These are phyloP conservation scores for Luvunga scandens DNA, from an alignment of 345 rosid species.

Conservation along the genomic window DNA sequence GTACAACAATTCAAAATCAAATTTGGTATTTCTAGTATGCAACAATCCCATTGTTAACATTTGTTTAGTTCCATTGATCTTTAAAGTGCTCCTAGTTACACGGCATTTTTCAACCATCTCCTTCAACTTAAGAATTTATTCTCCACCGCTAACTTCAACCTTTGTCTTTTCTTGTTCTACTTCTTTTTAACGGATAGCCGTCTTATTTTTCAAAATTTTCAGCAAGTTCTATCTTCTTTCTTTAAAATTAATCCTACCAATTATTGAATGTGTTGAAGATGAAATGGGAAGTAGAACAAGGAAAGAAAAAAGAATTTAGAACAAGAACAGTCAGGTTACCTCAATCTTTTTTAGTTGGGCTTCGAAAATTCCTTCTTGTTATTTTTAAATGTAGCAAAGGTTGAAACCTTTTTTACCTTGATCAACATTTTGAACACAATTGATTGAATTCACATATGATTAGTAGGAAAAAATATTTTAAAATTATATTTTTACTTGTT, in stretches of 20 bases:
- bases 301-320: neutral
- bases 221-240: slow-evolving; percentile 68
- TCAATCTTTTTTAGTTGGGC: slow-evolving; percentile 69
- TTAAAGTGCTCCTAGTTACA: slow-evolving; percentile 32
- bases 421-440: slow-evolving; percentile 10
- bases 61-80: too few relatives aligned
- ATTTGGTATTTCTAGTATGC: too few relatives aligned
- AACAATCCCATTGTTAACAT: too few relatives aligned
- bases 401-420: slow-evolving; percentile 58
- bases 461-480: neutral
- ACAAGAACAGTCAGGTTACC: slow-evolving; percentile 30
- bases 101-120: slow-evolving; percentile 78
- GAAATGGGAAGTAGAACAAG: neutral
- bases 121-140: slow-evolving; percentile 77
- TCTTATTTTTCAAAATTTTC: slow-evolving; percentile 72
- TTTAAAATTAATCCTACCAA: slow-evolving; percentile 70
- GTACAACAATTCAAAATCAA: too few relatives aligned
- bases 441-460: neutral
- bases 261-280: neutral
- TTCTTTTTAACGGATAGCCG: slow-evolving; percentile 62
- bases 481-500: neutral
- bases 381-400: slow-evolving; percentile 69
- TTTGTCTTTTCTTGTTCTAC: slow-evolving; percentile 81
- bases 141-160: slow-evolving; percentile 68
- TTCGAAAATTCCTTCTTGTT: slow-evolving; percentile 68